Conservation (phyloP, 2,329 filamentous ascomycete genomes). For the Stylonectria norvegica region DNA sequence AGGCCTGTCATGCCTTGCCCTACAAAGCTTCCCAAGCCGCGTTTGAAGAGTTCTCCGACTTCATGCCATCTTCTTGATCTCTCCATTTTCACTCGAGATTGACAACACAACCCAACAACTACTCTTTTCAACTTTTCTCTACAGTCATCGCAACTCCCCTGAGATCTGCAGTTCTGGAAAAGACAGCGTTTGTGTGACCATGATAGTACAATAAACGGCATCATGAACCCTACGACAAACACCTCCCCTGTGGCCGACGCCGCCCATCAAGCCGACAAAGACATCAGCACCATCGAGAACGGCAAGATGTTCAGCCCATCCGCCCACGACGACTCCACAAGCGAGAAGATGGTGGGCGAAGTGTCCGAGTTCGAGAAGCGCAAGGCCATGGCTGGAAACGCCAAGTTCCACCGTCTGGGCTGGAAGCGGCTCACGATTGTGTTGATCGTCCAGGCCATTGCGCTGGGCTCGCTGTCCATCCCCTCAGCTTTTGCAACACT, state of each 20-base stretch:
- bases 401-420: conserved; percentile 23
- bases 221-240: conserved; percentile 15
- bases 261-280: conserved; percentile 12
- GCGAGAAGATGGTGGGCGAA: conserved; percentile 23
- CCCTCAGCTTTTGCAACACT: conserved; percentile 23
- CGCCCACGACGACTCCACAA: conserved; percentile 13
- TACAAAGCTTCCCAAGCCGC: conserved; percentile 16
- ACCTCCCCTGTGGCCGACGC: conserved; percentile 14
- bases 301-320: conserved; percentile 11
- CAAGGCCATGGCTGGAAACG: conserved; percentile 22
- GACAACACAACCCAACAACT: background rate
- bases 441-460: conserved; percentile 23
- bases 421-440: conserved; percentile 26
- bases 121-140: background rate
- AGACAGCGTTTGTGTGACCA: conserved; percentile 19
- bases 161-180: conserved; percentile 6
- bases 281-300: background rate
- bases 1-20: conserved; percentile 9
- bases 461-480: conserved; percentile 23
- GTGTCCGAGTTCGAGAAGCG: conserved; percentile 24
- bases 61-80: background rate
- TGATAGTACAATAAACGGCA: conserved; percentile 11
- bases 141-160: background rate
- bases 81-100: background rate
- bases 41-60: background rate